A percentile compares a stretch with the other conserved stretches of the same genome.
Evolutionary conservation across 345 rosid genomes (phyloP).

Genomic region (Syzygium oleosum): DNA sequence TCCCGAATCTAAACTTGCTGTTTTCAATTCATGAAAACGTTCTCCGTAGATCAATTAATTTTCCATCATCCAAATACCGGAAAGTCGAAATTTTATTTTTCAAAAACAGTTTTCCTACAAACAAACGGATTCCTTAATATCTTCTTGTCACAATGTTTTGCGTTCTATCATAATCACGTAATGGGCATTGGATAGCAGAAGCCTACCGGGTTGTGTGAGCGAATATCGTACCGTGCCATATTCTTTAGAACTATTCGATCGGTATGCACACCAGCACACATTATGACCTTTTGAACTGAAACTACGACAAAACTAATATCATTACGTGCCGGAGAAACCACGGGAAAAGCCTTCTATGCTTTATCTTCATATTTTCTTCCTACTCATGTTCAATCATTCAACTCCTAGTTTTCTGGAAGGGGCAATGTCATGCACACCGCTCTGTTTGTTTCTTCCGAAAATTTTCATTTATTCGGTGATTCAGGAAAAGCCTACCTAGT

Average conservation of each 20-base stretch:
- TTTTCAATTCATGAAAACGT: not conserved
- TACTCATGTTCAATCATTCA: not conserved
- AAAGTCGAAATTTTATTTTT: not conserved
- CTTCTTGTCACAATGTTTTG: no score
- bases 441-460: no score
- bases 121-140: not conserved
- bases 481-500: not conserved
- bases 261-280: not conserved
- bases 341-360: not conserved
- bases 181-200: not conserved
- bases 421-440: accelerated
- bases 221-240: no score
- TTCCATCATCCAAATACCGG: accelerated
- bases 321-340: not conserved
- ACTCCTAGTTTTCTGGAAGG: not conserved
- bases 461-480: no score
- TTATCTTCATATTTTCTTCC: not conserved
- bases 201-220: not conserved
- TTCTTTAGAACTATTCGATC: not conserved
- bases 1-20: not conserved
- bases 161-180: not conserved
- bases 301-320: not conserved
- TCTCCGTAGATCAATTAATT: not conserved
- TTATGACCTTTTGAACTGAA: not conserved
- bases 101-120: accelerated